Evolutionary conservation across 139 green algal species (phyloP).

Genomic region (Chlorella vulgaris): DNA sequence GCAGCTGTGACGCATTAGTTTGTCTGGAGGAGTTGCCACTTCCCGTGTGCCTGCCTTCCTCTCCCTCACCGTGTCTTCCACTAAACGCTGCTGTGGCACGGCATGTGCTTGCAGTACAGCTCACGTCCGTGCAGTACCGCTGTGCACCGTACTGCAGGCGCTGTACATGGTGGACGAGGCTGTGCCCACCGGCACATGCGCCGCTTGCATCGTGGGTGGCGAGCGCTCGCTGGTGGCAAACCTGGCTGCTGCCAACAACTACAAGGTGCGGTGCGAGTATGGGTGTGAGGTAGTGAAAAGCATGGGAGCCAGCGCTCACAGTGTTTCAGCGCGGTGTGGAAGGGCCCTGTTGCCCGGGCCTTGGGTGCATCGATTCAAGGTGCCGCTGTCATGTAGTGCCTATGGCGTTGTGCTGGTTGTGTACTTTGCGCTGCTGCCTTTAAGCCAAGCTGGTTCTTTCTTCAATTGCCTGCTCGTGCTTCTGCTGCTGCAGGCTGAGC

Average conservation of each 20-base stretch:
- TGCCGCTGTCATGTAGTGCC: background rate
- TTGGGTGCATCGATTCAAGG: no score
- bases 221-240: constrained; percentile 97
- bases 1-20: background rate
- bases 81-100: background rate
- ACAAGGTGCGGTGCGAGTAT: constrained; percentile 76
- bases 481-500: constrained; percentile 62
- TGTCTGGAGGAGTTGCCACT: no score
- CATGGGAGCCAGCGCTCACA: no score
- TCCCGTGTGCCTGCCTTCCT: background rate
- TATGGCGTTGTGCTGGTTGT: background rate
- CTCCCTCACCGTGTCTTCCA: background rate
- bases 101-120: no score
- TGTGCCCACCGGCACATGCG: constrained; percentile 94
- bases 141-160: no score
- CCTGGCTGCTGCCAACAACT: constrained; percentile 98
- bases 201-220: constrained; percentile 82
- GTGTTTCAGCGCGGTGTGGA: no score
- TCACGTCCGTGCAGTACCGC: no score
- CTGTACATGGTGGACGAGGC: constrained; percentile 88
- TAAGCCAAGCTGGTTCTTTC: no score
- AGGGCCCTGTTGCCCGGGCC: no score
- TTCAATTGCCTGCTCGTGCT: no score
- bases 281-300: no score
- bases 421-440: background rate